These are phyloP conservation scores for Apiospora aurea DNA, from an alignment of 2,329 filamentous ascomycete genomes.

Conservation along the genomic window DNA sequence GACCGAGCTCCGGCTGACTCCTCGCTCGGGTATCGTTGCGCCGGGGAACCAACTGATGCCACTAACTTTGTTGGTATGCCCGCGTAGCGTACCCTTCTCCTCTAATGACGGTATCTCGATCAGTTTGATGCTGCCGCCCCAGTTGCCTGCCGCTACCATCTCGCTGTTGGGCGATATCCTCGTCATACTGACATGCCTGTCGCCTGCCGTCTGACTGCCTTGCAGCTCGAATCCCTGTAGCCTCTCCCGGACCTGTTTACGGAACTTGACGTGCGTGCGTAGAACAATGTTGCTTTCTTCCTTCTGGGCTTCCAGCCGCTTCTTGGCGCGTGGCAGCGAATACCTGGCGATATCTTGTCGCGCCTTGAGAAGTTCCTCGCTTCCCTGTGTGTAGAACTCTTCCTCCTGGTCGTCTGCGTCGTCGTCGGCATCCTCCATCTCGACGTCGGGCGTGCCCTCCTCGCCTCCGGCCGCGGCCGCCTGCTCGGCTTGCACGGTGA, in stretches of 20 bases:
- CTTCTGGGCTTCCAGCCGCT: constrained; percentile 78
- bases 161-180: constrained; percentile 88
- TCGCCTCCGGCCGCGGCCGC: constrained; percentile 55
- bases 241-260: constrained; percentile 86
- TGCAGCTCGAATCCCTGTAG: constrained; percentile 87
- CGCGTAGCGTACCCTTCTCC: constrained; percentile 76
- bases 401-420: constrained; percentile 80
- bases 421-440: constrained; percentile 69
- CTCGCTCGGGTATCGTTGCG: constrained; percentile 74
- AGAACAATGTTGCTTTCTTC: constrained; percentile 83
- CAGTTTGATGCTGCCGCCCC: constrained; percentile 88
- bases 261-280: constrained; percentile 89
- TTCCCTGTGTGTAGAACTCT: constrained; percentile 93
- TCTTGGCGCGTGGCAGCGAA: constrained; percentile 82
- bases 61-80: constrained; percentile 88
- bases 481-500: constrained; percentile 76
- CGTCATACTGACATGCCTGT: constrained; percentile 89
- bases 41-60: constrained; percentile 91
- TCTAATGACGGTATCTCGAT: constrained; percentile 84
- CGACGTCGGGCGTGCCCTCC: constrained; percentile 63
- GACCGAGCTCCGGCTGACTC: constrained; percentile 74
- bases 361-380: constrained; percentile 75
- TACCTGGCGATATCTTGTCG: constrained; percentile 82
- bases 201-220: constrained; percentile 90
- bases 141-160: constrained; percentile 87